Evolutionary conservation across 2,329 filamentous ascomycete species (phyloP), one percentile per base, ranked within the genome.

Genomic region (Clonostachys byssicola): DNA sequence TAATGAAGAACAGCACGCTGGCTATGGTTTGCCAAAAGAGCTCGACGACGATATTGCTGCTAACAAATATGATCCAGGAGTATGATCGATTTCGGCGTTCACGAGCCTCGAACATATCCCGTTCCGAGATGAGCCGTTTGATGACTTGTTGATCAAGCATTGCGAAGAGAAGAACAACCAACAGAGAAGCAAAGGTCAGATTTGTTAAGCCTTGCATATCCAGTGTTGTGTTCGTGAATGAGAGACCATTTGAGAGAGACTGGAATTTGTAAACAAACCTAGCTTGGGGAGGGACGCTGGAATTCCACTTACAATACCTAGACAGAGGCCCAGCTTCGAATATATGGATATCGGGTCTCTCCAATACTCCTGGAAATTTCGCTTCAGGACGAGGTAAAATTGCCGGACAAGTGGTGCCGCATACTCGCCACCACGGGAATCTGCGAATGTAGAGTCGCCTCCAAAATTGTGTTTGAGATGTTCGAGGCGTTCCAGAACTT

Each of bases 91-190:
- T 83, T 0, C 83, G 83, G 1, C 83, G 72, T 57, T 88, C 85
- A 33, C 83, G 81, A 6, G 81, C 77, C 64, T 89, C 86, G 57
- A 89, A 89, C 9, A 90, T 68, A 13, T 82, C 74, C 34, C 86
- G 78, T 55, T 88, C 16, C 17, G 36, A 13, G 42, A 23, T n/a
- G 43, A 34, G 5, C 12, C 1, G 45, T 40, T 9, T 3, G 12
- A 52, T 46, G 54, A 66, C 62, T 60, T 87, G 84, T 62, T 90
- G 90, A 59, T 92, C 77, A 44, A 91, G 73, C 18, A 85, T 85
- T 0, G 86, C 83, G 0, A 86, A 84, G 46, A 90, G 72, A 30
- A 30, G 23, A 30, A 30, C 23, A 30, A 30, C 9, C 23, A 30
- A 30, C 9, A 30, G 23, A 30, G 23, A 30, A 30, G 23, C 23